phyloP scores from a whole-genome alignment of 371 early-diverging fungal genomes.

The Lichtheimia ramosa region DNA sequence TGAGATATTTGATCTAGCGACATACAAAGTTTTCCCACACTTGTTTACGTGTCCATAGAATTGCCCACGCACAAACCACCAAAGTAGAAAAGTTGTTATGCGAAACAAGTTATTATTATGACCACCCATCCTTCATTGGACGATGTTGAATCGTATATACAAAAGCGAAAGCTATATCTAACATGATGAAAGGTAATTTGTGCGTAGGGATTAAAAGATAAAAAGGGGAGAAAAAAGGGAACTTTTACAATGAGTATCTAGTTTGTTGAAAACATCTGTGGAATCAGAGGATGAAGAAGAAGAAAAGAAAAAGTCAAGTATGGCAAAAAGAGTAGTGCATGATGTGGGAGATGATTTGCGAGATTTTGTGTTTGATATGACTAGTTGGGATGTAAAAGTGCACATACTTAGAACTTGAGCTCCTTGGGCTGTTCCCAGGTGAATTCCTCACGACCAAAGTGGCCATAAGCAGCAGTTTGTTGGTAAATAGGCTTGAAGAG shows the following conservation, averaged over 20 bases:
- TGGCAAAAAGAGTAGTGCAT: slow-evolving; percentile 4
- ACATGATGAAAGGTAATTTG: slow-evolving; percentile 6
- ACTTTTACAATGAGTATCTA: slow-evolving; percentile 20
- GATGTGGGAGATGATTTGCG: slow-evolving; percentile 4
- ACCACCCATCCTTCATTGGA: slow-evolving; percentile 18
- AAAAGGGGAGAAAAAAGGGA: slow-evolving; percentile 4
- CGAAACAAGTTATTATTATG: slow-evolving; percentile 6
- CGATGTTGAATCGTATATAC: slow-evolving; percentile 21
- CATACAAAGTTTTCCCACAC: no score
- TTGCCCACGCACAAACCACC: no score
- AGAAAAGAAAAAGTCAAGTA: neutral
- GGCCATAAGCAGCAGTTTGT: slow-evolving; percentile 97
- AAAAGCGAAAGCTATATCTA: slow-evolving; percentile 13
- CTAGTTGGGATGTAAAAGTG: no score
- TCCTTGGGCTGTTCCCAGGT: slow-evolving; percentile 96
- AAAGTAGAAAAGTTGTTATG: no score
- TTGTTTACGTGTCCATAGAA: no score
- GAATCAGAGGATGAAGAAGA: slow-evolving; percentile 6
- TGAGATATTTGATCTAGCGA: no score
- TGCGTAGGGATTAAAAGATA: neutral
- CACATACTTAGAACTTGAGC: slow-evolving; percentile 68
- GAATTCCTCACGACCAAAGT: slow-evolving; percentile 98
- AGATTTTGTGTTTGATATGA: neutral
- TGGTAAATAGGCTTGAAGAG: slow-evolving; percentile 98
- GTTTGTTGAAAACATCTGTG: slow-evolving; percentile 47